A percentile compares a stretch with the other conserved stretches of the same genome.
These are phyloP conservation scores for Delphinella strobiligena DNA, from an alignment of 2,329 filamentous ascomycete species.

Conservation along the genomic window DNA sequence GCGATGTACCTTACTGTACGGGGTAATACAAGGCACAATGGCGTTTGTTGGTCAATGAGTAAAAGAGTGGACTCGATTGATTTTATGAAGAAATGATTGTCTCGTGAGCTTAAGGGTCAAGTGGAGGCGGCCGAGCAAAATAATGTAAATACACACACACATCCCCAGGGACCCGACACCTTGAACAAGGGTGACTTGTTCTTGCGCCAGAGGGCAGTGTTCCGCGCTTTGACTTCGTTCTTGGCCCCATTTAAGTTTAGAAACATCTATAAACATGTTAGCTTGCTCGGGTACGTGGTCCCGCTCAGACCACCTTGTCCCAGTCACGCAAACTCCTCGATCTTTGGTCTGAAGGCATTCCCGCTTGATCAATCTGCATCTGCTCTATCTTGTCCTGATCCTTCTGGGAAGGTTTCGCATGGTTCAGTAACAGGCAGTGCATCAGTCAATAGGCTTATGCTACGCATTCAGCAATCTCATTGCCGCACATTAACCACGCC, in stretches of 20 bases:
- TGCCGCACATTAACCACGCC: not conserved
- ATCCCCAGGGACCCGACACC: not conserved
- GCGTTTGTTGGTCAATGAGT: not conserved
- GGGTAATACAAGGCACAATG: no score
- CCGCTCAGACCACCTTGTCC: no score
- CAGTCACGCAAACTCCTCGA: no score
- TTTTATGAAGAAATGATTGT: not conserved
- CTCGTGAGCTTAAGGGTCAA: not conserved
- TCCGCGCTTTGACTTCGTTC: not conserved
- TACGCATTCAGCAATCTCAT: not conserved
- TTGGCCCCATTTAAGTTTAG: not conserved
- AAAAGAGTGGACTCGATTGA: not conserved
- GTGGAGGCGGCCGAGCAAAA: not conserved
- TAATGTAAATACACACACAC: not conserved
- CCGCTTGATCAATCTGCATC: no score
- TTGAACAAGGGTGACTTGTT: not conserved
- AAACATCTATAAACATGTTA: no score
- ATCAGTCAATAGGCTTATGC: not conserved
- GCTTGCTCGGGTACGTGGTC: no score
- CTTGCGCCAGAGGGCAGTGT: no score
- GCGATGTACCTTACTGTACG: not conserved
- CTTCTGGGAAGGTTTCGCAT: no score
- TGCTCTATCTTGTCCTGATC: no score
- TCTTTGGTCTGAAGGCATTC: no score
- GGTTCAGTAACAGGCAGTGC: no score